phyloP scores from a whole-genome alignment of 345 rosid species.

The Bruguiera gymnorhiza region DNA sequence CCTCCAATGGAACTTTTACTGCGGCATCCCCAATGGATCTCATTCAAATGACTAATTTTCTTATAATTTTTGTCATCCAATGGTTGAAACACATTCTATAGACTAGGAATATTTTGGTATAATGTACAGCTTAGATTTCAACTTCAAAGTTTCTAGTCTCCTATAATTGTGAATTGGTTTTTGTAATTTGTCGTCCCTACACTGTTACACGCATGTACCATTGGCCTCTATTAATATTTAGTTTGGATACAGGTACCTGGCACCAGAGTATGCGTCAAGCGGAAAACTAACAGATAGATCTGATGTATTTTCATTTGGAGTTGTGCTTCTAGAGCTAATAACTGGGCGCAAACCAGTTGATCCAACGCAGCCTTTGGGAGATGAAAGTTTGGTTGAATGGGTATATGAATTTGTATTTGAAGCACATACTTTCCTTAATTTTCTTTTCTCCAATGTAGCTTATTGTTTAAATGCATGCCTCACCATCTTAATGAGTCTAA shows the following conservation, averaged over 20 bases:
- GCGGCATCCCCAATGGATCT: too few relatives aligned
- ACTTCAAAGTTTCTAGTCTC: background rate
- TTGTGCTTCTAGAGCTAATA: slow-evolving; percentile 90
- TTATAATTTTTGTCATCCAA: too few relatives aligned
- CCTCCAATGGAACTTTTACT: too few relatives aligned
- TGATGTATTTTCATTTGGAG: slow-evolving; percentile 94
- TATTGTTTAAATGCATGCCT: background rate
- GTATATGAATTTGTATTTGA: slow-evolving; percentile 44
- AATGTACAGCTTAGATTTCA: background rate
- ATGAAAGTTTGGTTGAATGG: slow-evolving; percentile 98
- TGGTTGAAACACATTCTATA: too few relatives aligned
- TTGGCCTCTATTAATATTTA: background rate
- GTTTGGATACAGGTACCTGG: slow-evolving; percentile 62
- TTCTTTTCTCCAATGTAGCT: background rate
- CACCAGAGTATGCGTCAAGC: slow-evolving; percentile 96
- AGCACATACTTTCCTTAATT: background rate
- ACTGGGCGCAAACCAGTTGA: slow-evolving; percentile 95
- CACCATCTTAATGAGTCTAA: too few relatives aligned
- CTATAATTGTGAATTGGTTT: background rate
- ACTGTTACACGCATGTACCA: too few relatives aligned
- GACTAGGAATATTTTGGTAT: too few relatives aligned
- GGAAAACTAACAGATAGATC: slow-evolving; percentile 95
- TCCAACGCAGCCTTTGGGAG: slow-evolving; percentile 77
- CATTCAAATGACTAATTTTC: too few relatives aligned
- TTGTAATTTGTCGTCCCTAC: too few relatives aligned